Base-by-base conservation (phyloP, 805 yeast genomes). In the Nakazawaea molendinolei region DNA sequence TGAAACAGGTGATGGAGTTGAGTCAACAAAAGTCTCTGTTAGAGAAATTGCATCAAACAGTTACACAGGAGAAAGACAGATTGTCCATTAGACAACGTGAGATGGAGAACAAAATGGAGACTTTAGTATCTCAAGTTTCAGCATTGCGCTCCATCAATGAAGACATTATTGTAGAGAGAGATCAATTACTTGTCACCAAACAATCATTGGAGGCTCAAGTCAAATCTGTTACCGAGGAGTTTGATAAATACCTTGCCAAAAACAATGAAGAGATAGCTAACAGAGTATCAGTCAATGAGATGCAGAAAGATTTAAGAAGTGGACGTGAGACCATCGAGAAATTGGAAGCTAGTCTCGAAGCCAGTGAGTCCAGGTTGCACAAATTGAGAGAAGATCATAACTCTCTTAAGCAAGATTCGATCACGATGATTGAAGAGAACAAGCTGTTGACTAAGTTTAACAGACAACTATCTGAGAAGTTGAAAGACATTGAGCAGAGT, bases 351-450 rank as follows among this genome's bases (percentile, higher is more conserved):
- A 59, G 57, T 19, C 42, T 61, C n/a, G 45, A 43, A 13, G 46
- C 41, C 7, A 41, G 45, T 14, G 49, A 52, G 31, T 19, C 33
- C 3, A 36, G 46, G 14, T 40, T 56, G 14, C 45, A 53, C 5
- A 46, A 50, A 5, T 46, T 59, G 36, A 50, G 45, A 16, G 38
- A 45, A 3, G 19, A 44, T 13, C 46, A 53, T 39, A 66, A 62
- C 28, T 52, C 52, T 10, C 61, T 69, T 37, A 70, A 76, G 41
- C 70, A 71, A 30, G 75, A 75, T 31, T 67, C 71, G 26, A 60
- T 79, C 39, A 74, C 76, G 33, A 55, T 77, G 4, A 58, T 64
- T 17, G 86, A 83, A 53, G 92, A 83, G 50, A 81, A 79, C 48
- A 77, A 76, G 47, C 70, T 81, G 1, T 51, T 82, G 28, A 72